Conservation (phyloP, 2,329 filamentous ascomycete species). For the Myriosclerotinia curreyana region DNA sequence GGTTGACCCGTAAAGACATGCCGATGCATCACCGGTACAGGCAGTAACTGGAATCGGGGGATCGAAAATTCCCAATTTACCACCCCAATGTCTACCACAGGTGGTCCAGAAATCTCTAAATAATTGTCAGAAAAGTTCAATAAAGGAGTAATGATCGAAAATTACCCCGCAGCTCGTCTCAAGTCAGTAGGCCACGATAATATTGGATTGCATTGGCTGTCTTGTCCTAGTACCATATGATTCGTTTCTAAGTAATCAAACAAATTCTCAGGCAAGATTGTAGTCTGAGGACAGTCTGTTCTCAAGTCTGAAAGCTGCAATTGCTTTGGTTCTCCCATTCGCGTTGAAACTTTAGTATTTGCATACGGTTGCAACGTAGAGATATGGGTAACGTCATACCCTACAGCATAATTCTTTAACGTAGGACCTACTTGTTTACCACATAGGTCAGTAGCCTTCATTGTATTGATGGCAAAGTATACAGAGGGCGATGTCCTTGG, state of each 20-base stretch:
- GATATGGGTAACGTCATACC: conserved; percentile 39
- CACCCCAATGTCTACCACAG: conserved; percentile 36
- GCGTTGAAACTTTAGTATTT: conserved; percentile 24
- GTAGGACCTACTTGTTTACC: conserved; percentile 35
- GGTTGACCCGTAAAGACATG: conserved; percentile 16
- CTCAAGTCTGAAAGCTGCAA: conserved; percentile 36
- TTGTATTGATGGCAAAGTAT: conserved; percentile 42
- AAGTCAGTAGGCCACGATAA: conserved; percentile 39
- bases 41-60: conserved; percentile 42
- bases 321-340: conserved; percentile 34
- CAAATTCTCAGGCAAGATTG: background rate
- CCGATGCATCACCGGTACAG: conserved; percentile 20
- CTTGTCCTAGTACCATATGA: conserved; percentile 3
- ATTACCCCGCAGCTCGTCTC: conserved; percentile 23
- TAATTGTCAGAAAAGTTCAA: background rate
- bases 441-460: conserved; percentile 38
- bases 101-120: conserved; percentile 35
- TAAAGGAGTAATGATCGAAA: background rate
- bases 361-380: conserved; percentile 38
- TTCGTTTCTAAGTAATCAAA: conserved; percentile 6
- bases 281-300: conserved; percentile 21
- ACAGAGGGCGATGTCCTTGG: conserved; percentile 42
- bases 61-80: conserved; percentile 42
- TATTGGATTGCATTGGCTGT: conserved; percentile 39
- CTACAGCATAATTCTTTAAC: conserved; percentile 37